Conservation (phyloP, 2,329 filamentous ascomycete genomes). For the Akanthomyces muscarius region DNA sequence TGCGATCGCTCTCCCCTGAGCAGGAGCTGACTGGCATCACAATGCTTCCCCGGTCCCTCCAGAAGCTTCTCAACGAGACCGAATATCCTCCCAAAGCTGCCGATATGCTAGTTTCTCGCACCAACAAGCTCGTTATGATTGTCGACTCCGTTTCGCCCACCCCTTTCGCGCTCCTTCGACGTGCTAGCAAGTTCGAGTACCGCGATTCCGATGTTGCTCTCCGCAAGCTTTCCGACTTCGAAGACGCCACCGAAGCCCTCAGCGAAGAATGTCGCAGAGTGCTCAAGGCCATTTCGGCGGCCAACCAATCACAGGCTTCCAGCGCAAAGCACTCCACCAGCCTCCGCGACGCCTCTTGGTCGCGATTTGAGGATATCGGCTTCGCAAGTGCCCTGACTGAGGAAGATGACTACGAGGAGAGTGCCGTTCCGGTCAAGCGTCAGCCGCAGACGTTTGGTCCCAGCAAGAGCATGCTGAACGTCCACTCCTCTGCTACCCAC, state of each 20-base stretch:
- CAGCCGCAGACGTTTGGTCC: slow-evolving; percentile 23
- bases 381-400: slow-evolving; percentile 76
- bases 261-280: slow-evolving; percentile 94
- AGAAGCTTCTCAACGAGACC: slow-evolving; percentile 85
- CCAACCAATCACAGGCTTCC: slow-evolving; percentile 78
- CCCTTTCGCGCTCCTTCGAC: slow-evolving; percentile 82
- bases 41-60: slow-evolving; percentile 81
- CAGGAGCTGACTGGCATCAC: slow-evolving; percentile 74
- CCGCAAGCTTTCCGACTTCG: slow-evolving; percentile 79
- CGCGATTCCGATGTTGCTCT: slow-evolving; percentile 82
- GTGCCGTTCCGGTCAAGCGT: slow-evolving; percentile 37
- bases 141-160: slow-evolving; percentile 93
- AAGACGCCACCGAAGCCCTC: slow-evolving; percentile 81
- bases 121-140: slow-evolving; percentile 92
- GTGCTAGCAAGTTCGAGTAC: slow-evolving; percentile 94
- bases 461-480: slow-evolving; percentile 6
- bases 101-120: slow-evolving; percentile 70
- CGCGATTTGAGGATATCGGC: slow-evolving; percentile 90
- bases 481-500: slow-evolving; percentile 62
- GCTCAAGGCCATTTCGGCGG: slow-evolving; percentile 78
- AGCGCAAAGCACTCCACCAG: slow-evolving; percentile 68
- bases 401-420: slow-evolving; percentile 61
- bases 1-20: slow-evolving; percentile 84
- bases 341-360: slow-evolving; percentile 86
- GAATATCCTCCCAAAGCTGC: slow-evolving; percentile 87